These are phyloP conservation scores for Globisporangium iwayamae DNA, from an alignment of 352 stramenopile genomes.

Conservation along the genomic window DNA sequence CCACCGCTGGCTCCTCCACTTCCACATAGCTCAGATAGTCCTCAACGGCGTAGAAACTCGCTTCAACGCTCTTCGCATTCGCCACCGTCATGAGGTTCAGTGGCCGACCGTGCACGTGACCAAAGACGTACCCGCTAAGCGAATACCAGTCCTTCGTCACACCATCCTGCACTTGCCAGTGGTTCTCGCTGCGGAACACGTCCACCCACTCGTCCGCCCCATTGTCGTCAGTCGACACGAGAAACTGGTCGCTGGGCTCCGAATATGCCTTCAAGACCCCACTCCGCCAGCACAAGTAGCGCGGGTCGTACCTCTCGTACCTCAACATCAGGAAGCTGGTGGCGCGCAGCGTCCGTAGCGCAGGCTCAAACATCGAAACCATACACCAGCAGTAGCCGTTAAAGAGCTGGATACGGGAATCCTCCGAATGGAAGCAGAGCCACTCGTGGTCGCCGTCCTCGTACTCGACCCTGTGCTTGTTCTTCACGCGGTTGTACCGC, in stretches of 20 bases:
- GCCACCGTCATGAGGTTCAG: conserved; percentile 25
- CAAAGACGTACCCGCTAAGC: conserved; percentile 71
- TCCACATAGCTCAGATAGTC: conserved; percentile 70
- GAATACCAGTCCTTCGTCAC: conserved; percentile 59
- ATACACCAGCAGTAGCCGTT: conserved; percentile 76
- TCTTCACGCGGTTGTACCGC: conserved; percentile 54
- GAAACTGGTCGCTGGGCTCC: conserved; percentile 50
- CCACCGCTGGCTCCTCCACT: conserved; percentile 27
- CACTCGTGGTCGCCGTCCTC: conserved; percentile 79
- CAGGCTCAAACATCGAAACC: conserved; percentile 55
- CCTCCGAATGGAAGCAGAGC: conserved; percentile 37
- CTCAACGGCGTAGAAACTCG: conserved; percentile 48
- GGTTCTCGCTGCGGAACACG: conserved; percentile 54
- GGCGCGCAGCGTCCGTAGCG: conserved; percentile 45
- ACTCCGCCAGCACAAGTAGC: conserved; percentile 43
- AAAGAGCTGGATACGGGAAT: conserved; percentile 59
- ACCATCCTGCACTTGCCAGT: conserved; percentile 60
- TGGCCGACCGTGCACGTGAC: conserved; percentile 35
- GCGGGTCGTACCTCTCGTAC: conserved; percentile 51
- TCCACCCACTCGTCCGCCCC: conserved; percentile 51
- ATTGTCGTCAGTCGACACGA: conserved; percentile 47
- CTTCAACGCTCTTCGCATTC: conserved; percentile 20
- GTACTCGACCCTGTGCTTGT: conserved; percentile 71
- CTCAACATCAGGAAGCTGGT: conserved; percentile 46
- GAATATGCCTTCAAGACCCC: conserved; percentile 48